These are phyloP conservation scores for Xylaria sp. DNA, from an alignment of 2,329 filamentous ascomycete species.

Conservation along the genomic window DNA sequence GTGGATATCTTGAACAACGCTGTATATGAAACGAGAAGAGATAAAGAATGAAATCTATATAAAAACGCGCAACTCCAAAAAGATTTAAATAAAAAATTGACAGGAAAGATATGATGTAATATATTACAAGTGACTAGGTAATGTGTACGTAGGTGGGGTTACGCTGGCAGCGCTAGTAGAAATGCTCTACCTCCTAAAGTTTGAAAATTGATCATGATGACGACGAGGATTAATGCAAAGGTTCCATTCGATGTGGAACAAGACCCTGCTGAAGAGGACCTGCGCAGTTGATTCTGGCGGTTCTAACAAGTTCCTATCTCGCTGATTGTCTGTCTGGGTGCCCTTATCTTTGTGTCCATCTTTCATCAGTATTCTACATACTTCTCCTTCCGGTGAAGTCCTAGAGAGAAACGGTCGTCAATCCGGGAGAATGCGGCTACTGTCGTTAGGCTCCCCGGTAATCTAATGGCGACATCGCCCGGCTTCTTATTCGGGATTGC, in stretches of 20 bases:
- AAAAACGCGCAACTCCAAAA: too few relatives aligned
- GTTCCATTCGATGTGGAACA: neutral
- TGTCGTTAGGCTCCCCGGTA: neutral
- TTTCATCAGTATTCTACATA: too few relatives aligned
- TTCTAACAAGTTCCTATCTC: neutral
- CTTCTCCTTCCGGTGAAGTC: neutral
- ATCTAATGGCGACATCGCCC: neutral
- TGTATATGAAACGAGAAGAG: neutral
- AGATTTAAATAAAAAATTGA: neutral
- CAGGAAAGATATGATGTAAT: neutral
- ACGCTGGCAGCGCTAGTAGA: neutral
- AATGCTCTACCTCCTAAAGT: neutral
- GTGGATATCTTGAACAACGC: neutral
- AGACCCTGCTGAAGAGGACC: neutral
- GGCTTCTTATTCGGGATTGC: neutral
- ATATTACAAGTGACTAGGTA: neutral
- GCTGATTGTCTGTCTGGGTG: neutral
- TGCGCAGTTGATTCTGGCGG: neutral
- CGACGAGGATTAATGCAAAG: neutral
- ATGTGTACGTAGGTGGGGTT: slow-evolving; percentile 7
- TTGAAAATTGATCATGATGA: neutral
- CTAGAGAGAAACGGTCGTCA: neutral
- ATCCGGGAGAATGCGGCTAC: slow-evolving; percentile 2
- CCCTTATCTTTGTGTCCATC: neutral
- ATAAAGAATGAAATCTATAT: neutral